A percentile compares a stretch with the other conserved stretches of the same genome.
Conservation (phyloP, 2,329 filamentous ascomycete genomes). For the Nannizziopsis arthrosporioides region DNA sequence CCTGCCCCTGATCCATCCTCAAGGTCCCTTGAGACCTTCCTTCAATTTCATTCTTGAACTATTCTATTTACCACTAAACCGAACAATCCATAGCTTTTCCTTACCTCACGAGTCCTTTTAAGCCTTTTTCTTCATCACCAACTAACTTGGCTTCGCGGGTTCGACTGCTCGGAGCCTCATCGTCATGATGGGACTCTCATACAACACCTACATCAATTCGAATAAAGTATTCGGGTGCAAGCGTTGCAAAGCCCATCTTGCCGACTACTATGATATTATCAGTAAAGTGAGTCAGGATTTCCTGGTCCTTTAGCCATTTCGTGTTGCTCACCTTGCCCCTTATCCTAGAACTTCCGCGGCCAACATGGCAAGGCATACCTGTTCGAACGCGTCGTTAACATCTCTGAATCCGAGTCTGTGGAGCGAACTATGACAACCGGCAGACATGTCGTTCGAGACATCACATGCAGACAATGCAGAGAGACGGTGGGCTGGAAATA, state of each 20-base stretch:
- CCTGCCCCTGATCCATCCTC: background rate
- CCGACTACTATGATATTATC: conserved; percentile 92
- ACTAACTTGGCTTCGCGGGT: background rate
- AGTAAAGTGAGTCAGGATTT: conserved; percentile 55
- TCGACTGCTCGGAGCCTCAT: conserved; percentile 3
- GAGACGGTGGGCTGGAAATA: conserved; percentile 97
- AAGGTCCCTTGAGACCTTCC: background rate
- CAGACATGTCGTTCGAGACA: conserved; percentile 85
- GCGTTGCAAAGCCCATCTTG: conserved; percentile 87
- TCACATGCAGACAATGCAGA: conserved; percentile 79
- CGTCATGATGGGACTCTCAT: conserved; percentile 71
- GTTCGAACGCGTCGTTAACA: conserved; percentile 88
- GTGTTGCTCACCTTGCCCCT: conserved; percentile 1
- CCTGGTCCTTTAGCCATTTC: background rate
- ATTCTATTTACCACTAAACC: conserved; percentile 6
- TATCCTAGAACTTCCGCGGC: conserved; percentile 78
- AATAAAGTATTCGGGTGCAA: conserved; percentile 87
- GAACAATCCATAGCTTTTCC: background rate
- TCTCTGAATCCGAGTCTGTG: conserved; percentile 65
- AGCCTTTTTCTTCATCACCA: background rate
- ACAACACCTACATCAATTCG: conserved; percentile 82
- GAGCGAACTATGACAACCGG: conserved; percentile 98
- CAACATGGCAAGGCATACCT: conserved; percentile 97
- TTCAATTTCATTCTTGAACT: background rate
- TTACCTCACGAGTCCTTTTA: background rate